phyloP scores from a whole-genome alignment of 208 protist species.

The Jaenimonas drosophilae region DNA sequence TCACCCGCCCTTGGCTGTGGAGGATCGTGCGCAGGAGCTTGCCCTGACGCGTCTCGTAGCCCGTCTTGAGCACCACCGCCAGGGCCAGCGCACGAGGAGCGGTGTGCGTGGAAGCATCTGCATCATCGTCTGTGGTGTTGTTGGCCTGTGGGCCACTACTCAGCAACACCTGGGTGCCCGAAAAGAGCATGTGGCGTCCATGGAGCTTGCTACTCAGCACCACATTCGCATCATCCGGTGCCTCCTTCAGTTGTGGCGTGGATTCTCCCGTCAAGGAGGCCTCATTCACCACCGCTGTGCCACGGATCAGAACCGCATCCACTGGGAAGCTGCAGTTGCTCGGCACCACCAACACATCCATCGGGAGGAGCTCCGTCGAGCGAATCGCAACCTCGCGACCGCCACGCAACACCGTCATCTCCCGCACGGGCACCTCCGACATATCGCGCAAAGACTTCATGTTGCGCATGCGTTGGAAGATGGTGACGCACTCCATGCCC shows the following conservation, averaged over 20 bases:
- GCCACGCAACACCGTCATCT: conserved; percentile 62
- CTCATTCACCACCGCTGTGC: conserved; percentile 97
- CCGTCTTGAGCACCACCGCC: conserved; percentile 97
- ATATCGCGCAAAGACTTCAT: conserved; percentile 90
- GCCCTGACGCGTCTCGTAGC: conserved; percentile 98
- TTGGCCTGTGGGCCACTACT: conserved; percentile 60
- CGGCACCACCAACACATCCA: conserved; percentile 91
- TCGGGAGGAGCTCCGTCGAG: conserved; percentile 85
- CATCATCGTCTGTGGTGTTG: too few species aligned
- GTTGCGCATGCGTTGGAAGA: conserved; percentile 91
- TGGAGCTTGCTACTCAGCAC: conserved; percentile 84
- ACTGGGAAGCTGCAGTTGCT: conserved; percentile 83
- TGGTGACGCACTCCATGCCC: conserved; percentile 94
- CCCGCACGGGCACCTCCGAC: conserved; percentile 79
- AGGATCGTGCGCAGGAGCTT: conserved; percentile 93
- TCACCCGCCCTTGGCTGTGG: conserved; percentile 90
- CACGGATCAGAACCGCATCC: conserved; percentile 93
- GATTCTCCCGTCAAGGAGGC: conserved; percentile 98
- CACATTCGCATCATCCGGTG: conserved; percentile 53
- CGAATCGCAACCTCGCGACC: conserved; percentile 46
- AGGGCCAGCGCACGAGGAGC: conserved; percentile 56
- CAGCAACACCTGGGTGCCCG: conserved; percentile 92
- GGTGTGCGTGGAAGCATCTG: too few species aligned
- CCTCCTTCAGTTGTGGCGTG: conserved; percentile 96
- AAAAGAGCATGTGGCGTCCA: conserved; percentile 89